Evolutionary conservation across 495 filamentous ascomycete genomes (phyloP).

Genomic region (Clohesyomyces aquaticus): DNA sequence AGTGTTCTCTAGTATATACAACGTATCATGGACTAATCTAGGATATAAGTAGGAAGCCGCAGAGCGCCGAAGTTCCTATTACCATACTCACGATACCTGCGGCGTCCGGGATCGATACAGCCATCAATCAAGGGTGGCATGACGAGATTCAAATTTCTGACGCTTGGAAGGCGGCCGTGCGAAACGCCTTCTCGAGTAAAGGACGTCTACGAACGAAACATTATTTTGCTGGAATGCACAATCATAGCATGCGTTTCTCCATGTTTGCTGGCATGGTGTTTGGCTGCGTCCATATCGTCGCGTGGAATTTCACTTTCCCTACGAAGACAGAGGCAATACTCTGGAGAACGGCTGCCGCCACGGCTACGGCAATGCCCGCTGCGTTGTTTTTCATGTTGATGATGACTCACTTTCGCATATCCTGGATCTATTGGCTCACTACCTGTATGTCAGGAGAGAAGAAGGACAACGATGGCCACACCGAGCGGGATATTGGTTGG

Average conservation of each 20-base stretch:
- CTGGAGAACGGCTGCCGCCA: conserved; percentile 4
- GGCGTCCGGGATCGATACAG: background rate
- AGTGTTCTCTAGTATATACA: too few species aligned
- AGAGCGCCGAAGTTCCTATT: background rate
- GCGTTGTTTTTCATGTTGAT: background rate
- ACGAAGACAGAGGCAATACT: background rate
- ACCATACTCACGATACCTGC: background rate
- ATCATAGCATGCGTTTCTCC: conserved; percentile 8
- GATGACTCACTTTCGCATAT: background rate
- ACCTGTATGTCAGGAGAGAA: background rate
- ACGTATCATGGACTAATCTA: too few species aligned
- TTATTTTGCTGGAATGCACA: background rate
- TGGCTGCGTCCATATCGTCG: background rate
- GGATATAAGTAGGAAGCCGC: background rate
- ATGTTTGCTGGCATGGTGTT: background rate
- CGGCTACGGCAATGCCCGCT: background rate
- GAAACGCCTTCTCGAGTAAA: background rate
- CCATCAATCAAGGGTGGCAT: background rate
- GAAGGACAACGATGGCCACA: background rate
- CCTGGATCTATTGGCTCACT: background rate
- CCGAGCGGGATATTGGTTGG: background rate
- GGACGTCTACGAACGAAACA: background rate
- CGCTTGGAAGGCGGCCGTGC: background rate
- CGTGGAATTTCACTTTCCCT: conserved; percentile 6
- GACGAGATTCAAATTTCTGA: background rate